Evolutionary conservation across 352 stramenopile species (phyloP).

Genomic region (Globisporangium nagaii): DNA sequence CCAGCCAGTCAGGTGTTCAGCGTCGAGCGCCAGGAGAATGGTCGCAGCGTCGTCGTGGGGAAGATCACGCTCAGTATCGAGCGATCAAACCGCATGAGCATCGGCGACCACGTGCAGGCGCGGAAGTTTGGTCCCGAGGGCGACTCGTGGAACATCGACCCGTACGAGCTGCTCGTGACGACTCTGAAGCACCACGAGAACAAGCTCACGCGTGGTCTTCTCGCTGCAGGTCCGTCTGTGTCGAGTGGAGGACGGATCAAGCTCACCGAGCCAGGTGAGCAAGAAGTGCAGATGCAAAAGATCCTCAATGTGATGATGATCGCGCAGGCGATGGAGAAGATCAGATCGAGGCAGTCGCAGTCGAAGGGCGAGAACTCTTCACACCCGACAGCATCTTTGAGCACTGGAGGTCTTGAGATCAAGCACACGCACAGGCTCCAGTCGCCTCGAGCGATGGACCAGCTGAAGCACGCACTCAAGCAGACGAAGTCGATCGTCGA

Average conservation of each 20-base stretch:
- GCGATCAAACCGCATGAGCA: slow-evolving; percentile 15
- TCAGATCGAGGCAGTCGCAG: slow-evolving; percentile 17
- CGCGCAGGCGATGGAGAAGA: slow-evolving; percentile 27
- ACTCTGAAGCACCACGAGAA: slow-evolving; percentile 36
- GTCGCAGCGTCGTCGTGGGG: slow-evolving; percentile 25
- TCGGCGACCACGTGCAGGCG: slow-evolving; percentile 22
- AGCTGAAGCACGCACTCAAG: slow-evolving; percentile 30
- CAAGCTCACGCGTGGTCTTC: slow-evolving; percentile 36
- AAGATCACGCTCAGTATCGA: slow-evolving; percentile 43
- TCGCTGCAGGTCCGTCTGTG: slow-evolving; percentile 25
- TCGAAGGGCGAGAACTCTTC: background rate
- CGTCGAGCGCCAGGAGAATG: slow-evolving; percentile 19
- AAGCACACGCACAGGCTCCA: slow-evolving; percentile 3
- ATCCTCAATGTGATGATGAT: slow-evolving; percentile 43
- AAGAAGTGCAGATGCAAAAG: slow-evolving; percentile 49
- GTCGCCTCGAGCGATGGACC: slow-evolving; percentile 17
- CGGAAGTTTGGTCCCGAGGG: slow-evolving; percentile 22
- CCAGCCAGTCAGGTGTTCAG: slow-evolving; percentile 17
- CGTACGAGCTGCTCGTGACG: slow-evolving; percentile 36
- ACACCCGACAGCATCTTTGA: background rate
- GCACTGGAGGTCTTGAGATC: background rate
- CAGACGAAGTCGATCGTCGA: slow-evolving; percentile 49
- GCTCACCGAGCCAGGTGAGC: slow-evolving; percentile 25
- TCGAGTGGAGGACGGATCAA: slow-evolving; percentile 18
- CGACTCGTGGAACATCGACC: slow-evolving; percentile 42